A percentile compares a stretch with the other conserved stretches of the same genome.
Conservation (phyloP, 176 grass and related monocot species). For the Alopecurus myosuroides region DNA sequence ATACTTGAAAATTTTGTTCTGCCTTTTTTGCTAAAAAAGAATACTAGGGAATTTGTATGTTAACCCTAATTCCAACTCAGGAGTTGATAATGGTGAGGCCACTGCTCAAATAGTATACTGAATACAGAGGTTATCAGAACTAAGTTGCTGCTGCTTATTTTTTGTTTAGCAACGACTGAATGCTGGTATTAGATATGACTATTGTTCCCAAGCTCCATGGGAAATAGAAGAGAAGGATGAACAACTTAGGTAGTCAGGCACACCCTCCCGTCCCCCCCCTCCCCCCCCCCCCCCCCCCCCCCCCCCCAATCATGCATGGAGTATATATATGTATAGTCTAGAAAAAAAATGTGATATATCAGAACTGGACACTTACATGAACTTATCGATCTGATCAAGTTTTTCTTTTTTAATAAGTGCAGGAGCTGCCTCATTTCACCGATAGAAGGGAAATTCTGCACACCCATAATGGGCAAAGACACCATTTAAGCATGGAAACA, state of each 20-base stretch:
- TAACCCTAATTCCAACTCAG: background rate
- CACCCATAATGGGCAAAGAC: background rate
- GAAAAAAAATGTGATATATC: background rate
- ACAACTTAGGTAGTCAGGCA: background rate
- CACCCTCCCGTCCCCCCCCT: background rate
- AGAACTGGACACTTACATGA: background rate
- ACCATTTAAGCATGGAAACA: background rate
- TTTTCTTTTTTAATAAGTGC: background rate
- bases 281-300: too few species aligned
- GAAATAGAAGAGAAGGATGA: background rate
- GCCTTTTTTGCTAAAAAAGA: background rate
- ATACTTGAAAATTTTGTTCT: slow-evolving; percentile 7
- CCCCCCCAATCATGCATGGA: background rate
- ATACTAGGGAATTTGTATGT: slow-evolving; percentile 16
- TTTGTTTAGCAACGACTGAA: background rate
- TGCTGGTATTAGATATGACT: background rate
- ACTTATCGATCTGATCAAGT: background rate
- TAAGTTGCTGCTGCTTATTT: background rate
- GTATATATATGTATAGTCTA: background rate
- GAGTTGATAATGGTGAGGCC: background rate
- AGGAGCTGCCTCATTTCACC: background rate
- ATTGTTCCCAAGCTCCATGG: background rate
- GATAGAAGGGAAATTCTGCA: background rate
- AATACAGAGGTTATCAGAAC: background rate
- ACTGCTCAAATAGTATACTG: background rate